Evolutionary conservation across 2,329 filamentous ascomycete species (phyloP).

Genomic region (Diaporthe citri): DNA sequence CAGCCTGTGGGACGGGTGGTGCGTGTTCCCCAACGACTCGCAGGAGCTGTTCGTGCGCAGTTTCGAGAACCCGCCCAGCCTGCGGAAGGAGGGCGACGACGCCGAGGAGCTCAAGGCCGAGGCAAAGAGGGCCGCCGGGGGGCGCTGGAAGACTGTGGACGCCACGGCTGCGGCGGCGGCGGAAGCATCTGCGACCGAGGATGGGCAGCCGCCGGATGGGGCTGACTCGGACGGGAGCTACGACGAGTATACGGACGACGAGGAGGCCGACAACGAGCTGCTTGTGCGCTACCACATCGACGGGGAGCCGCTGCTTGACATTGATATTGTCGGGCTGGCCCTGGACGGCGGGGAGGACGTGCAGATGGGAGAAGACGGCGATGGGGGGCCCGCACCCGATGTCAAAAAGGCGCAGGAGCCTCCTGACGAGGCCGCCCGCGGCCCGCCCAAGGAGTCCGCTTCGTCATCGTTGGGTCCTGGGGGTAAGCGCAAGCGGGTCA

Average conservation of each 20-base stretch:
- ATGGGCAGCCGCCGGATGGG: slow-evolving; percentile 33
- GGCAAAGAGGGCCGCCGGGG: slow-evolving; percentile 53
- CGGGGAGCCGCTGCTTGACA: slow-evolving; percentile 60
- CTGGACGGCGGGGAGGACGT: slow-evolving; percentile 50
- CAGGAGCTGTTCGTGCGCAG: slow-evolving; percentile 78
- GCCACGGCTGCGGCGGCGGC: slow-evolving; percentile 46
- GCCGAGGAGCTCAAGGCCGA: slow-evolving; percentile 54
- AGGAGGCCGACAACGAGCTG: slow-evolving; percentile 63
- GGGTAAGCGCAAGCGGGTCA: slow-evolving; percentile 70
- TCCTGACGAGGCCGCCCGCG: slow-evolving; percentile 41
- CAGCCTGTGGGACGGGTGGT: slow-evolving; percentile 79
- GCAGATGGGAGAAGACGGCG: slow-evolving; percentile 24
- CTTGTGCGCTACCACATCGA: slow-evolving; percentile 60
- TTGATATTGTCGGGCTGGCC: slow-evolving; percentile 60
- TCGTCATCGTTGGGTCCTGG: slow-evolving; percentile 46
- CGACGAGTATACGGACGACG: slow-evolving; percentile 55
- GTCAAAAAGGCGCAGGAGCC: slow-evolving; percentile 44
- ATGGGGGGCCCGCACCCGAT: slow-evolving; percentile 13
- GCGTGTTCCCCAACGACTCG: slow-evolving; percentile 78
- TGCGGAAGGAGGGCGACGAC: slow-evolving; percentile 48
- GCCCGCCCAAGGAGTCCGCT: slow-evolving; percentile 44
- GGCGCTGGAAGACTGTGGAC: slow-evolving; percentile 65
- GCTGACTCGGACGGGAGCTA: slow-evolving; percentile 45
- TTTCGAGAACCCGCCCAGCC: slow-evolving; percentile 77
- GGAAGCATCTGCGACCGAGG: slow-evolving; percentile 31